Conservation (phyloP, 1,284 basidiomycete genomes). For the Spongiforma sp. region DNA sequence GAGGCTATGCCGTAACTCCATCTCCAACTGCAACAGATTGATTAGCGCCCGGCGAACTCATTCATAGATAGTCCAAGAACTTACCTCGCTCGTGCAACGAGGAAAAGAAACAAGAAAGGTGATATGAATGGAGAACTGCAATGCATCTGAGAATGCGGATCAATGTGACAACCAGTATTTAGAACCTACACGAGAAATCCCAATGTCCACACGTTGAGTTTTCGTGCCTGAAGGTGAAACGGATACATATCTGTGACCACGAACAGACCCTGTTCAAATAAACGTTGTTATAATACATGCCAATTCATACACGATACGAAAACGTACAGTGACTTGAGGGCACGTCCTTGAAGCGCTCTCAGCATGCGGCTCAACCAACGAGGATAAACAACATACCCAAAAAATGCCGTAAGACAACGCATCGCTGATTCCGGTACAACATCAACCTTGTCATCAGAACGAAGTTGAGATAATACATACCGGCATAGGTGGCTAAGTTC, state of each 20-base stretch:
- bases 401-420: conserved; percentile 74
- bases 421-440: conserved; percentile 50
- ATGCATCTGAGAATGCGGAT: background rate
- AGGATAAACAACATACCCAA: conserved; percentile 51
- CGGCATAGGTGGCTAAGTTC: conserved; percentile 51
- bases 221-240: conserved; percentile 77
- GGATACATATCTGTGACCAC: conserved; percentile 74
- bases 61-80: conserved; percentile 3
- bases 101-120: conserved; percentile 73
- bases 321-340: conserved; percentile 69
- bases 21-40: conserved; percentile 55
- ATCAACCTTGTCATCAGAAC: background rate
- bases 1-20: conserved; percentile 77
- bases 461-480: conserved; percentile 27
- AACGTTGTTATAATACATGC: background rate
- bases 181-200: conserved; percentile 63
- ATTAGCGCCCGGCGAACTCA: background rate
- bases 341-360: conserved; percentile 48
- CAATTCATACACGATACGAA: background rate
- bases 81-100: conserved; percentile 61
- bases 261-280: conserved; percentile 57
- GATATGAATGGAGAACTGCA: conserved; percentile 61
- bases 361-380: conserved; percentile 13
- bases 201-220: conserved; percentile 77
- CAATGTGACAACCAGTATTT: background rate